Evolutionary conservation across 2,329 filamentous ascomycete species (phyloP).

Genomic region (Stagonosporopsis cucurbitacearum): DNA sequence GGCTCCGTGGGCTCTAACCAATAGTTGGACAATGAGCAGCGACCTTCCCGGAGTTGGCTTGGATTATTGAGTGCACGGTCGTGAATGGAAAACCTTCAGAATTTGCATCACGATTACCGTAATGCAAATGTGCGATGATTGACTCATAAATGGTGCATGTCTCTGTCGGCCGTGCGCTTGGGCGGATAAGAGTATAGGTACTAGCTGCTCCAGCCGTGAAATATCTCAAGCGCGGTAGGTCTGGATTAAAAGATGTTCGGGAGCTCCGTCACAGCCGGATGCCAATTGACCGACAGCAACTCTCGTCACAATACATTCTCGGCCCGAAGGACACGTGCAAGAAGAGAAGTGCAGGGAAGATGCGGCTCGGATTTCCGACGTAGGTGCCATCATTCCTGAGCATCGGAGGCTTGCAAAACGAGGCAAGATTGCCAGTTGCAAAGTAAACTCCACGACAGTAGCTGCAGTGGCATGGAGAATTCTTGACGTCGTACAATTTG

Average conservation of each 20-base stretch:
- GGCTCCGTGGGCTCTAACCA: conserved; percentile 3
- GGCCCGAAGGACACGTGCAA: not conserved
- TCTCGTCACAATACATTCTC: not conserved
- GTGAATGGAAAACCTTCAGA: not conserved
- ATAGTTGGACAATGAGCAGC: not conserved
- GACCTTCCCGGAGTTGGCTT: not conserved
- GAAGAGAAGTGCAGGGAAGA: not conserved
- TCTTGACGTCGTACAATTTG: not conserved
- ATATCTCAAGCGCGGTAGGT: not conserved
- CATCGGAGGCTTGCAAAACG: not conserved
- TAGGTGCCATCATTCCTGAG: not conserved
- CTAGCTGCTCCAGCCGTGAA: not conserved
- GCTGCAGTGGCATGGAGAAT: conserved; percentile 2
- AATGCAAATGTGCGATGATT: conserved; percentile 1
- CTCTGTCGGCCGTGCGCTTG: not conserved
- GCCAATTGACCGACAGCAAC: not conserved
- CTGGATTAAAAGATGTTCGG: not conserved
- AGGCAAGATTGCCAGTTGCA: conserved; percentile 3
- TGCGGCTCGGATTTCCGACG: not conserved
- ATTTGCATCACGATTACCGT: conserved; percentile 5
- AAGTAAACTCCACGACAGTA: not conserved
- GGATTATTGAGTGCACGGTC: not conserved
- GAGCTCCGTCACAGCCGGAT: not conserved
- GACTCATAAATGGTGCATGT: not conserved
- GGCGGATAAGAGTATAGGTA: not conserved